These are phyloP conservation scores for Fusarium subglutinans DNA, from an alignment of 2,329 filamentous ascomycete genomes.

Conservation along the genomic window DNA sequence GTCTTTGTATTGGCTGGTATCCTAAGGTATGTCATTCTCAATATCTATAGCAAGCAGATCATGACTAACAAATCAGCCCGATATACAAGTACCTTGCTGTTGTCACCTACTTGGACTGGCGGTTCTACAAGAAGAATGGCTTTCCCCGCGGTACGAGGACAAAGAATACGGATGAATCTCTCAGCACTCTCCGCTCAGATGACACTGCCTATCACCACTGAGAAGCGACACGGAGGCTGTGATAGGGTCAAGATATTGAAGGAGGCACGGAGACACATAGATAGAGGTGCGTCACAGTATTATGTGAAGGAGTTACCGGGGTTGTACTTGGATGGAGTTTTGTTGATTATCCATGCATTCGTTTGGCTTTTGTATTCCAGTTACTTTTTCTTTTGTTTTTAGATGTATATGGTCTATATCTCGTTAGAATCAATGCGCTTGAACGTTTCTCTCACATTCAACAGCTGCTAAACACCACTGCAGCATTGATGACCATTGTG, in stretches of 20 bases:
- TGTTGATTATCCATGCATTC: background rate
- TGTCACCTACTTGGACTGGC: conserved; percentile 2
- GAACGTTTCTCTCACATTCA: background rate
- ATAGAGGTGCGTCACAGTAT: background rate
- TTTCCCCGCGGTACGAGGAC: background rate
- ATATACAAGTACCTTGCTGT: background rate
- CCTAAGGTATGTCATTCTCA: background rate
- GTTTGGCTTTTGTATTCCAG: background rate
- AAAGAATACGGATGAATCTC: background rate
- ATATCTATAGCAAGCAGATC: accelerated
- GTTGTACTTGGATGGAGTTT: background rate
- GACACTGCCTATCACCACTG: background rate
- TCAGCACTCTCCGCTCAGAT: background rate
- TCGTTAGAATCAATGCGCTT: background rate
- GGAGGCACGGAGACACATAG: background rate
- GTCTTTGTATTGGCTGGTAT: background rate
- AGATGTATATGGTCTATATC: background rate
- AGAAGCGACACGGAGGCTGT: background rate
- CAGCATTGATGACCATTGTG: background rate
- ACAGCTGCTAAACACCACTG: conserved; percentile 26
- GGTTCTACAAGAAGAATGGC: conserved; percentile 5
- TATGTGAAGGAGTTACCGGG: background rate
- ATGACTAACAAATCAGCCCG: background rate
- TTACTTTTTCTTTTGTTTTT: background rate
- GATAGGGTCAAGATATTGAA: background rate